Evolutionary conservation across 768 basidiomycete genomes (phyloP).

Genomic region (Termitomyces sp.): DNA sequence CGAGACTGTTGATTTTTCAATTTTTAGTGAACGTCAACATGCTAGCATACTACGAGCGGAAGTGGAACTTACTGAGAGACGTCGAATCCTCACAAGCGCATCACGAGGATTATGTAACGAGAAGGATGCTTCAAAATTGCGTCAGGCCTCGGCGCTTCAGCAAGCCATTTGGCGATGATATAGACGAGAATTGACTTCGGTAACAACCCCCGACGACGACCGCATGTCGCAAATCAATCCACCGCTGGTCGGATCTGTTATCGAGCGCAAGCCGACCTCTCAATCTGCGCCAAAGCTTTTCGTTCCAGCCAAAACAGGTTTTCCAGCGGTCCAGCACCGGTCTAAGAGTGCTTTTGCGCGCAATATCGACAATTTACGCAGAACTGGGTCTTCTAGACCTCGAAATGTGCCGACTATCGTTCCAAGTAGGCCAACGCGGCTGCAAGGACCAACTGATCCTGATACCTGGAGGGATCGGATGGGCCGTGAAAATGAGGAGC

Average conservation of each 20-base stretch:
- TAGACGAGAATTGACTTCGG: not conserved
- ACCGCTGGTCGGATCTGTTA: slow-evolving; percentile 37
- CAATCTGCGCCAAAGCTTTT: slow-evolving; percentile 23
- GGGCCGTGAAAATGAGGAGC: slow-evolving; percentile 59
- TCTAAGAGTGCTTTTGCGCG: slow-evolving; percentile 60
- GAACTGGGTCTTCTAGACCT: slow-evolving; percentile 15
- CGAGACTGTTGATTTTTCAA: not conserved
- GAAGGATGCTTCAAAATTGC: not conserved
- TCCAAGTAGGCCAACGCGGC: slow-evolving; percentile 3
- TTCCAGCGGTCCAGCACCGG: slow-evolving; percentile 61
- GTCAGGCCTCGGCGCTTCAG: not conserved
- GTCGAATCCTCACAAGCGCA: not conserved
- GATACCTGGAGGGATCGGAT: slow-evolving; percentile 52
- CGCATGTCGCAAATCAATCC: slow-evolving; percentile 18
- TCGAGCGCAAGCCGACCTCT: slow-evolving; percentile 38
- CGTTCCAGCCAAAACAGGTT: slow-evolving; percentile 39
- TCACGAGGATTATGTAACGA: not conserved
- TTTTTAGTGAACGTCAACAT: no score
- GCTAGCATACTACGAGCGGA: no score
- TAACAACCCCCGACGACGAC: slow-evolving; percentile 1
- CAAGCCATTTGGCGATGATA: not conserved
- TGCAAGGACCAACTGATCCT: slow-evolving; percentile 11
- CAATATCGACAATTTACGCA: slow-evolving; percentile 34
- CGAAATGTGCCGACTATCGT: slow-evolving; percentile 24
- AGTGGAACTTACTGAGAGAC: no score